Evolutionary conservation across 2,329 filamentous ascomycete species (phyloP).

Genomic region (Leptodontidium sp.): DNA sequence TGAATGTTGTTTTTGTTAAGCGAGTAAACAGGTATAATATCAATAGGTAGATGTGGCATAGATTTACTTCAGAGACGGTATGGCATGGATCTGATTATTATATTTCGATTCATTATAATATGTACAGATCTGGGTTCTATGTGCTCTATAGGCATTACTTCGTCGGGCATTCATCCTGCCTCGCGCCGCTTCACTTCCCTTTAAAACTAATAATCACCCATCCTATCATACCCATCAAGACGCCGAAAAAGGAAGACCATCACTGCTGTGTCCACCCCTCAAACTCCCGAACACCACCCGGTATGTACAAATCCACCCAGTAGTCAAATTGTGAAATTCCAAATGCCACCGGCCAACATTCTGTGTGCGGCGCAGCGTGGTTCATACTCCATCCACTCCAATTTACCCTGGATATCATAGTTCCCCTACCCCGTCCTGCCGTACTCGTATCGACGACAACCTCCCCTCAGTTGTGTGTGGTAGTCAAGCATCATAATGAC

Average conservation of each 20-base stretch:
- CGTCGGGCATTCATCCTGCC: not conserved
- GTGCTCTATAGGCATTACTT: slow-evolving; percentile 21
- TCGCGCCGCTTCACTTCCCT: not conserved
- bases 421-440: not conserved
- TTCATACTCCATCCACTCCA: not conserved
- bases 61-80: not conserved
- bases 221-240: slow-evolving; percentile 1
- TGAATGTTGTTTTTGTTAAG: not conserved
- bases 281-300: not conserved
- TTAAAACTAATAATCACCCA: not conserved
- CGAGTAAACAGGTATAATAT: slow-evolving; percentile 1
- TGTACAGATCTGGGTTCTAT: slow-evolving; percentile 11
- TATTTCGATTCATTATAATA: not conserved
- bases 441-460: not conserved
- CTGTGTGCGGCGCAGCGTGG: not conserved
- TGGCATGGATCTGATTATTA: not conserved
- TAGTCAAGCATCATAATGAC: not conserved
- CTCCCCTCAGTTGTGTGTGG: not conserved
- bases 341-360: not conserved
- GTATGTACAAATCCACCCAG: not conserved
- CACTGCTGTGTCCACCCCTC: not conserved
- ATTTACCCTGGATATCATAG: slow-evolving; percentile 12
- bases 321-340: not conserved
- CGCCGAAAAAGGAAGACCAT: not conserved
- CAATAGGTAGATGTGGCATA: not conserved